phyloP scores from a whole-genome alignment of 495 filamentous ascomycete genomes.

The Penicillium dipodomyicola region DNA sequence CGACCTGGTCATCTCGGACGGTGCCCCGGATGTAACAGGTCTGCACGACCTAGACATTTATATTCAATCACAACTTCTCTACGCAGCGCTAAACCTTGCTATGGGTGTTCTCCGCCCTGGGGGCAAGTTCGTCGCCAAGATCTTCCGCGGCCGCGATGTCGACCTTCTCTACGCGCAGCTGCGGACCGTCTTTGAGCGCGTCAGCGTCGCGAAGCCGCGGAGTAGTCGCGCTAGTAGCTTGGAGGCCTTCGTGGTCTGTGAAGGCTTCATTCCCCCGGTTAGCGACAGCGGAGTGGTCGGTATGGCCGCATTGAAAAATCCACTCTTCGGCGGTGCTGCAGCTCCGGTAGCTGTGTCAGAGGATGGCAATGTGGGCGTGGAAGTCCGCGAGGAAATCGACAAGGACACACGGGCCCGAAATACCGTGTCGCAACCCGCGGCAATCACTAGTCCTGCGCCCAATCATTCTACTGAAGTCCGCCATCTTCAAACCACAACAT shows the following conservation, averaged over 20 bases:
- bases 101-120: constrained; percentile 87
- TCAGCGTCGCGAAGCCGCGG: constrained; percentile 88
- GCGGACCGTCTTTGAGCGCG: constrained; percentile 81
- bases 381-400: constrained; percentile 54
- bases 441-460: constrained; percentile 1
- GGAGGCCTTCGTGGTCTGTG: constrained; percentile 94
- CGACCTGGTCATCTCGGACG: constrained; percentile 90
- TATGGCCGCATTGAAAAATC: constrained; percentile 45
- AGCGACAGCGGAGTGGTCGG: constrained; percentile 32
- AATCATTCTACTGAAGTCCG: constrained; percentile 26
- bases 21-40: constrained; percentile 94
- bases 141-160: constrained; percentile 90
- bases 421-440: constrained; percentile 2
- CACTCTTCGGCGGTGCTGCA: constrained; percentile 45
- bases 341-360: constrained; percentile 33
- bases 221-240: constrained; percentile 91
- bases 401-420: constrained; percentile 36
- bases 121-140: constrained; percentile 96
- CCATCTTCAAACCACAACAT: constrained; percentile 30
- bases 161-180: constrained; percentile 90
- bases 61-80: constrained; percentile 91
- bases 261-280: constrained; percentile 67
- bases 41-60: constrained; percentile 97
- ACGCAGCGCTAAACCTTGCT: constrained; percentile 87
- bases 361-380: constrained; percentile 61